Conservation (phyloP, 176 grass and related monocot species). For the Juncus inflexus region DNA sequence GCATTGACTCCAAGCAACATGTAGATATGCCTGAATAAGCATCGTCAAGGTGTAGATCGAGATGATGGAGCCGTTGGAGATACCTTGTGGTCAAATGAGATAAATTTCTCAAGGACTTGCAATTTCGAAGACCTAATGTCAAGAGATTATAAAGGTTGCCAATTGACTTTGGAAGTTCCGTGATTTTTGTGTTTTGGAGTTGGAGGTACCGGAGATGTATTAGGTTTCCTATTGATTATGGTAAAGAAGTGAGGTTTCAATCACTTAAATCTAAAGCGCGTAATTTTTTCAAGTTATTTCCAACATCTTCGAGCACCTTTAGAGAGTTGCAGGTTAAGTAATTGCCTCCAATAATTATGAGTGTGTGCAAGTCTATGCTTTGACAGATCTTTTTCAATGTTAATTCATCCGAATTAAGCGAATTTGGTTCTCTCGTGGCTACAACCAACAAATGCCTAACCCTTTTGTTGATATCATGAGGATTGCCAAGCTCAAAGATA, state of each 20-base stretch:
- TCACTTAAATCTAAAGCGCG: conserved; percentile 38
- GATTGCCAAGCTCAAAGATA: conserved; percentile 8
- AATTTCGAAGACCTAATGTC: conserved; percentile 45
- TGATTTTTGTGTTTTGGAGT: conserved; percentile 36
- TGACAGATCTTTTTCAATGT: conserved; percentile 12
- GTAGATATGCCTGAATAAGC: background rate
- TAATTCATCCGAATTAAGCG: background rate
- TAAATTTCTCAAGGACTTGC: conserved; percentile 37
- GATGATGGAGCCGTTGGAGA: conserved; percentile 33
- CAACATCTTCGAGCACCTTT: conserved; percentile 18
- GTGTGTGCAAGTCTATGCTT: conserved; percentile 16
- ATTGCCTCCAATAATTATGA: conserved; percentile 31
- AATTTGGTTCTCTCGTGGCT: background rate
- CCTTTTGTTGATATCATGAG: background rate
- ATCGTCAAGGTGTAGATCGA: conserved; percentile 45
- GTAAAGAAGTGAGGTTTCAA: conserved; percentile 19
- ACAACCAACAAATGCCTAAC: conserved; percentile 30
- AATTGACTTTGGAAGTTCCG: conserved; percentile 4
- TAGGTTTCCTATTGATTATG: conserved; percentile 33
- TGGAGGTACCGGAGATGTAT: conserved; percentile 52
- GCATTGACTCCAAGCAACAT: conserved; percentile 26
- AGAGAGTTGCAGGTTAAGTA: background rate
- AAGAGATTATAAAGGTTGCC: conserved; percentile 39
- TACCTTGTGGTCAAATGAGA: conserved; percentile 7
- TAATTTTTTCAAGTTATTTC: conserved; percentile 21